phyloP scores from a whole-genome alignment of 805 yeast genomes.

The Yamadazyma akitaensis region DNA sequence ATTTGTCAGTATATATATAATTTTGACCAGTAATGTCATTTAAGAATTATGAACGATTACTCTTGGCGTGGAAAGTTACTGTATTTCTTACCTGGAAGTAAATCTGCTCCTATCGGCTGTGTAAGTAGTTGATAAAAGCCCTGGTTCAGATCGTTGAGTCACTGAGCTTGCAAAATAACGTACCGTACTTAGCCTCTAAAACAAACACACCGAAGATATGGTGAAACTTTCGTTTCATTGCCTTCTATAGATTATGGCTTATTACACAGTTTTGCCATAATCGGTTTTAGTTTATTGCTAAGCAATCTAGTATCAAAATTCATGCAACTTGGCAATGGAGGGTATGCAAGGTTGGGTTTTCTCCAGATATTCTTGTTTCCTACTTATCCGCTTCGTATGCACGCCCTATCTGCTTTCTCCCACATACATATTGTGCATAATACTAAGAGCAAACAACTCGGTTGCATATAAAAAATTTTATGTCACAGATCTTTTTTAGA shows the following conservation, averaged over 20 bases:
- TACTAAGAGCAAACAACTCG: not conserved
- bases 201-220: not conserved
- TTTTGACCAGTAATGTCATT: not conserved
- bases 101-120: not conserved
- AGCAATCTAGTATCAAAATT: not conserved
- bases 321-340: not conserved
- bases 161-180: not conserved
- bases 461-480: not conserved
- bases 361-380: not conserved
- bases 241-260: not conserved
- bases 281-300: not conserved
- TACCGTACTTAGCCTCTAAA: no score
- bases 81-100: not conserved
- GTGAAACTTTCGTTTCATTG: not conserved
- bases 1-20: not conserved
- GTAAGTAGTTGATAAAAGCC: not conserved
- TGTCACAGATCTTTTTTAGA: not conserved
- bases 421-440: not conserved
- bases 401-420: not conserved
- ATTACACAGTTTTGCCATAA: not conserved
- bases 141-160: not conserved
- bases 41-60: not conserved
- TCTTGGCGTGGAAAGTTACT: not conserved
- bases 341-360: no score
- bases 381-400: not conserved